Conservation (phyloP, 2,329 filamentous ascomycete genomes). For the Xylariaceae sp. region DNA sequence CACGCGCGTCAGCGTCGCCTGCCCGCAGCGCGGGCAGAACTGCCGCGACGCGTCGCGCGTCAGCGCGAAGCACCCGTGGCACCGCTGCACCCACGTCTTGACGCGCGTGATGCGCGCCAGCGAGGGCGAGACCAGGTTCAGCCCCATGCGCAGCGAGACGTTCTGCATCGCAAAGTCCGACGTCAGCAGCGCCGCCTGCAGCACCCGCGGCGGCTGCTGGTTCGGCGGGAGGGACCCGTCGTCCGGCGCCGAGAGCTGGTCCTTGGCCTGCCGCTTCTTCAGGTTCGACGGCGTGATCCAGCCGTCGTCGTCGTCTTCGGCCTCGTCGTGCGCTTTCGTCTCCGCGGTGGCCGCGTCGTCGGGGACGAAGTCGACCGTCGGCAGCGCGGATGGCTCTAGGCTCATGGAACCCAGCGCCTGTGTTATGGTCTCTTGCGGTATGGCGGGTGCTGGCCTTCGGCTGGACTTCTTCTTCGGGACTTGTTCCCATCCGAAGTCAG, state of each 20-base stretch:
- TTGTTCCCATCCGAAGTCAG: conserved; percentile 3
- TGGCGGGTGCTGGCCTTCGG: conserved; percentile 7
- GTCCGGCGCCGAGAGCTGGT: conserved; percentile 42
- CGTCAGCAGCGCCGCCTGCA: conserved; percentile 87
- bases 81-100: conserved; percentile 83
- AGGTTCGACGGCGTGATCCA: conserved; percentile 97
- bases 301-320: conserved; percentile 47
- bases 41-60: conserved; percentile 80
- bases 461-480: conserved; percentile 4
- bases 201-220: conserved; percentile 51
- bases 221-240: too few relatives aligned
- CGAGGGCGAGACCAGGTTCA: conserved; percentile 75
- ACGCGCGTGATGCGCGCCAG: conserved; percentile 76
- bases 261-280: conserved; percentile 70
- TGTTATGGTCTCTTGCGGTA: conserved; percentile 16
- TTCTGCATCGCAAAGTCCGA: conserved; percentile 98
- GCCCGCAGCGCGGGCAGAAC: conserved; percentile 88
- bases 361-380: conserved; percentile 10
- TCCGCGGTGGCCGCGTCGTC: conserved; percentile 7
- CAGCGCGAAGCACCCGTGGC: conserved; percentile 85
- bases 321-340: conserved; percentile 14
- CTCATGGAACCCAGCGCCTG: conserved; percentile 17
- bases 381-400: conserved; percentile 13
- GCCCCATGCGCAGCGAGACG: conserved; percentile 87
- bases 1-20: conserved; percentile 75